Percentiles rank a stretch among this genome's conserved stretches.
Conservation (phyloP, 257 asterid species). For the Fraxinus americana region DNA sequence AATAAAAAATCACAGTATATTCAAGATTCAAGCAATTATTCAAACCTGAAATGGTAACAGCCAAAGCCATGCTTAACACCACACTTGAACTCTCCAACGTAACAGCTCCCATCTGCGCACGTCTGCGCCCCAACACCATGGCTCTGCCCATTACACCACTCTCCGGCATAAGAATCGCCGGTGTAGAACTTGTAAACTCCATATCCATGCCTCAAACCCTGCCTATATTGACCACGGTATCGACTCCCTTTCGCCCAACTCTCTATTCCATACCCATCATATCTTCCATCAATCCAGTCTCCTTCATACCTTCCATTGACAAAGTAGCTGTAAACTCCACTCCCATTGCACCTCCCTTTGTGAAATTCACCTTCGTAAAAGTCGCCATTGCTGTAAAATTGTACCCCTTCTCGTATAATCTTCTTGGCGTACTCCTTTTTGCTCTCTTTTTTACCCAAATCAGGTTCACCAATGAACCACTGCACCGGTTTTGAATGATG, state of each 20-base stretch:
- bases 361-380: slow-evolving; percentile 92
- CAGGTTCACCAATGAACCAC: slow-evolving; percentile 80
- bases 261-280: slow-evolving; percentile 91
- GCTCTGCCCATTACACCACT: slow-evolving; percentile 91
- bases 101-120: slow-evolving; percentile 90
- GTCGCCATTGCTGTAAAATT: slow-evolving; percentile 84
- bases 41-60: slow-evolving; percentile 85
- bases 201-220: slow-evolving; percentile 79
- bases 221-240: slow-evolving; percentile 80
- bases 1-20: neutral
- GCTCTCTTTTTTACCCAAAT: slow-evolving; percentile 17
- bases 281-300: slow-evolving; percentile 87
- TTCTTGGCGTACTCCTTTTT: slow-evolving; percentile 20
- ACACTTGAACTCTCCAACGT: slow-evolving; percentile 68
- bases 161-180: slow-evolving; percentile 81
- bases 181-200: slow-evolving; percentile 83
- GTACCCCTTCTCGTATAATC: slow-evolving; percentile 69
- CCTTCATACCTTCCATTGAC: slow-evolving; percentile 89
- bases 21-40: neutral
- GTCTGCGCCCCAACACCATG: slow-evolving; percentile 84
- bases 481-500: slow-evolving; percentile 59
- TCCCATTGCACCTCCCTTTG: slow-evolving; percentile 81
- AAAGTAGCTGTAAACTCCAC: slow-evolving; percentile 79
- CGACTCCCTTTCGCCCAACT: slow-evolving; percentile 89
- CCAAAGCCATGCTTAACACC: slow-evolving; percentile 90